phyloP scores from a whole-genome alignment of 140 eudicot species.

The Erigeron philadelphicus region DNA sequence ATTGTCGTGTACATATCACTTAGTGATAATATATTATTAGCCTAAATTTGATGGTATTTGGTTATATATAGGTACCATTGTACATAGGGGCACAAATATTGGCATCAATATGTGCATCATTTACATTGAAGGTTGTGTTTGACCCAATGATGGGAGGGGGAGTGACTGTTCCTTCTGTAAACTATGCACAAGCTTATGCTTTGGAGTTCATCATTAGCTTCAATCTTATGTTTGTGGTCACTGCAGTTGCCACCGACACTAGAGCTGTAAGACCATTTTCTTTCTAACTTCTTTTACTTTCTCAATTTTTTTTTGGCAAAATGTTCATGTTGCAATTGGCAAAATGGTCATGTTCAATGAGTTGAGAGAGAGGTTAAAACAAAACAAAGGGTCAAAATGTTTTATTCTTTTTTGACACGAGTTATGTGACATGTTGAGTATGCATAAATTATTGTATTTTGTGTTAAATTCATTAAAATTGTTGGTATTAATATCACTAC shows the following conservation, averaged over 20 bases:
- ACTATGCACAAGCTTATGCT: conserved; percentile 71
- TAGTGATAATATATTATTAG: too few relatives aligned
- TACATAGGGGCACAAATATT: conserved; percentile 69
- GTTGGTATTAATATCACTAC: too few relatives aligned
- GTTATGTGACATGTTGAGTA: too few relatives aligned
- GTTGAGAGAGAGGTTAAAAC: neutral
- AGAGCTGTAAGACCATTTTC: conserved; percentile 68
- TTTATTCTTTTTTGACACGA: neutral
- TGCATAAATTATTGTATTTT: too few relatives aligned
- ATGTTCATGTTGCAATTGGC: neutral
- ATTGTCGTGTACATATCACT: neutral
- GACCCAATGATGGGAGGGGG: conserved; percentile 86
- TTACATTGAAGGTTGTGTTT: conserved; percentile 58
- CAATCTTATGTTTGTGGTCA: conserved; percentile 97
- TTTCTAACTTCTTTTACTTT: neutral
- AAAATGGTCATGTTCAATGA: neutral
- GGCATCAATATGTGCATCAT: conserved; percentile 85
- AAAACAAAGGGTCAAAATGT: neutral
- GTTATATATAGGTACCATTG: conserved; percentile 61
- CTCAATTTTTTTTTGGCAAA: neutral
- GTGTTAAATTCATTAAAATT: too few relatives aligned
- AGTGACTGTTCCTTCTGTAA: conserved; percentile 78
- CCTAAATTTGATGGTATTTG: neutral
- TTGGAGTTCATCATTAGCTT: conserved; percentile 84
- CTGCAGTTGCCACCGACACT: conserved; percentile 99